Percentiles rank a stretch among this genome's conserved stretches.
Conservation (phyloP, 208 protist species). For the Acanthamoeba healyi region DNA sequence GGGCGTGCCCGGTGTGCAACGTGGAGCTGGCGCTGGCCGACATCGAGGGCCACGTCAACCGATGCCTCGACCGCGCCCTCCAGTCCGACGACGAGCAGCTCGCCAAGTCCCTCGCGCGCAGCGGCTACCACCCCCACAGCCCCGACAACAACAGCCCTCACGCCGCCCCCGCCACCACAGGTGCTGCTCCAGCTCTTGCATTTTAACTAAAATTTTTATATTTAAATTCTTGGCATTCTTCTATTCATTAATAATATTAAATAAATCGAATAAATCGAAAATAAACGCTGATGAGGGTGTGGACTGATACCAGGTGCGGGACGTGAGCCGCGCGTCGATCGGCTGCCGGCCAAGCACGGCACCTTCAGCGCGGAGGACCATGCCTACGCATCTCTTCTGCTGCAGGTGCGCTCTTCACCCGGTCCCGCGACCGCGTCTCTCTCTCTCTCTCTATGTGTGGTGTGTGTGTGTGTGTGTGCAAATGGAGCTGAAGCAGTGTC, state of each 20-base stretch:
- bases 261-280: no score
- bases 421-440: no score
- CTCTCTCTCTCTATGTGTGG: no score
- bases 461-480: no score
- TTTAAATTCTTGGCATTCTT: background rate
- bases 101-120: background rate
- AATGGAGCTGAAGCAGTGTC: background rate
- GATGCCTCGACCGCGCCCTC: slow-evolving; percentile 10
- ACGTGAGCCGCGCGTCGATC: background rate
- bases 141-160: background rate
- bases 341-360: background rate
- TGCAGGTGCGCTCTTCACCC: background rate
- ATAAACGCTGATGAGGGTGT: no score
- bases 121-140: background rate
- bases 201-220: background rate
- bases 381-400: background rate
- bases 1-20: slow-evolving; percentile 28
- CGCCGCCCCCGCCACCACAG: background rate
- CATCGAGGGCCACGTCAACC: slow-evolving; percentile 43
- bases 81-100: background rate
- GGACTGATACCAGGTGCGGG: background rate
- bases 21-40: background rate
- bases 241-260: background rate
- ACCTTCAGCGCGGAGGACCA: background rate
- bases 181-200: background rate